phyloP scores from a whole-genome alignment of 176 grass and related monocot species.

The Puccinellia tenuiflora region DNA sequence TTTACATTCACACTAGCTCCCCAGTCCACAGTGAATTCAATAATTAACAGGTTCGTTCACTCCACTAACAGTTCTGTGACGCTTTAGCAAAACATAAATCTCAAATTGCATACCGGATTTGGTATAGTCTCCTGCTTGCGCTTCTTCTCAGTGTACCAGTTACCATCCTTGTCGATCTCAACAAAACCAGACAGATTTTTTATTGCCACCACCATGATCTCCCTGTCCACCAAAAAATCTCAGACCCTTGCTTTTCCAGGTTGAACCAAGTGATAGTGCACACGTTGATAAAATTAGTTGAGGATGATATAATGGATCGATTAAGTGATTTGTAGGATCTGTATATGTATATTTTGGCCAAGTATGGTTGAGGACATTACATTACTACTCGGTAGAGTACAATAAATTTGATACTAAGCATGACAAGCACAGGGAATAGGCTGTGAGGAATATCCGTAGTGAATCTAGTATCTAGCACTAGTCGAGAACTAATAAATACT shows the following conservation, averaged over 20 bases:
- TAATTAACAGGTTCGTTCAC: neutral
- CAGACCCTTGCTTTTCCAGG: slow-evolving; percentile 5
- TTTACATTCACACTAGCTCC: neutral
- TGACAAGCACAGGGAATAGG: neutral
- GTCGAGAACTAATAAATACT: neutral
- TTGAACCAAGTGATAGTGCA: neutral
- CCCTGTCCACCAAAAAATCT: slow-evolving; percentile 42
- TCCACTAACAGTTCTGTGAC: neutral
- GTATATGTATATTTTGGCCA: neutral
- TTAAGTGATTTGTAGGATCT: neutral
- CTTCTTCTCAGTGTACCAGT: slow-evolving; percentile 70
- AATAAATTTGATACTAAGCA: neutral
- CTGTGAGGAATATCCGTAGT: neutral
- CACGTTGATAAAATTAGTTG: neutral
- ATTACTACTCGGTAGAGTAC: neutral
- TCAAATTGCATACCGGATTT: slow-evolving; percentile 52
- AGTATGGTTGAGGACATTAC: neutral
- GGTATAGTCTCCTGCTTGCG: slow-evolving; percentile 46
- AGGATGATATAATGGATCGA: neutral
- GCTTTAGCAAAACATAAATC: neutral
- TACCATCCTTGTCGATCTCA: slow-evolving; percentile 65
- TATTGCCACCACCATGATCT: slow-evolving; percentile 84
- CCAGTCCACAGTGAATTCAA: neutral
- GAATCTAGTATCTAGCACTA: neutral
- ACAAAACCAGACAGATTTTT: slow-evolving; percentile 67